Base-by-base conservation (phyloP, 805 yeast genomes). In the Wickerhamiella domercqiae region DNA sequence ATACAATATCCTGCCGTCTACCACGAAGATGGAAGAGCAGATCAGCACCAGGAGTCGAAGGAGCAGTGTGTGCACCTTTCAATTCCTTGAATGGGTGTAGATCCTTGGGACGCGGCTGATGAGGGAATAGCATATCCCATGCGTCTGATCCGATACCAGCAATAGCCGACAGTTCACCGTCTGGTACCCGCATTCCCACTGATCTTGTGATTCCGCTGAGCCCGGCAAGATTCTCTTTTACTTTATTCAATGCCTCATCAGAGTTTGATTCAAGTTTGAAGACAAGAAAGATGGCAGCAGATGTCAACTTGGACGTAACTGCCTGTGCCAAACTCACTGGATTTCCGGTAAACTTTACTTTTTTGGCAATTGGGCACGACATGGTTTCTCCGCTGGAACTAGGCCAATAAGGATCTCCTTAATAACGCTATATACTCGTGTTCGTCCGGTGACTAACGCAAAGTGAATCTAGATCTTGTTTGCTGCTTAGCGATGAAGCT, bases 11-110 rank as follows among this genome's bases (percentile, higher is more conserved):
- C 38, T 39, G 41, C 7, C 46, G 46, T 16, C 39, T 36, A 5
- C 43, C 42, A 5, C 51, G 42, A 19, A 47, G 43, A 34, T 47
- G 51, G 37, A 47, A 47, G 16, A 47, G 32, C 7, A 47, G 39
- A 21, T 47, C 51, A 13, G 26, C 26, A 4, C 51, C 51, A 4
- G 51, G 51, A 14, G 51, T 47, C 9, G 51, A 39, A 7, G 46
- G 46, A 4, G 51, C 51, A 24, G 26, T 24, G 29, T 40, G 45
- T 4, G 29, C 44, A 16, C 51, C 51, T 14, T 47, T 45, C 16
- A 47, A 5, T 28, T 35, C 47, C 28, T 32, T 38, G 41, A 47
- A 47, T 11, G 48, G 43, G 34, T 47, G 51, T 19, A 47, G 44
- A 31, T 46, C 48, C 29, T 39, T 36, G 1, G 51, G 51, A 9